Evolutionary conservation across 768 basidiomycete species (phyloP), one percentile per base, ranked within the genome.

Genomic region (Boletus rex-veris): DNA sequence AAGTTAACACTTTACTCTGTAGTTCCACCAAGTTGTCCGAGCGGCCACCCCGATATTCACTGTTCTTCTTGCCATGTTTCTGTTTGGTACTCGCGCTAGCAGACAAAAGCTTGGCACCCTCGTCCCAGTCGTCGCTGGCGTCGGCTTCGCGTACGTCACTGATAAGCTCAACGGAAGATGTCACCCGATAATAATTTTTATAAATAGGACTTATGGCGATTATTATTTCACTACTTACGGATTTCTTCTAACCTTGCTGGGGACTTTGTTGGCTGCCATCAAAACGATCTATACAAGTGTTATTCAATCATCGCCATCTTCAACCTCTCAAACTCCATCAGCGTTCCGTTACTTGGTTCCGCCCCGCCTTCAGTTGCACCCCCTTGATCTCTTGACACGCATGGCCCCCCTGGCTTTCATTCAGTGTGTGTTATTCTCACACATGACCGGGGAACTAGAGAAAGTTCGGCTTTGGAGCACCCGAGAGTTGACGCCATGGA

Each of bases 11-110:
- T 38, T 41, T 18, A 53, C 49, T 42, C 16, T 38, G 0, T 57
- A 97, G 93, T 97, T 99, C 66, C 97, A 98, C 69, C 96, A 98
- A 77, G 92, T 98, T 51, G 86, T 98, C 36, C 88, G 97, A 28
- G 91, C 94, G 5, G 82, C 90, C 18, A 89, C 96, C 0, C 96
- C 97, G 0, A 79, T 98, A 47, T 98, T 98, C 75, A 95, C 91
- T 21, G 86, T 97, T 61, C 48, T 85, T 36, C 79, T 98, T 50
- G 85, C 93, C 0, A 75, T 79, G 48, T 55, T 85, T n/a, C 66
- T 98, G 36, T 80, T 92, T 33, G 79, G 82, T 45, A 74, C 80
- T 8, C 76, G 74, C 7, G 81, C 84, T 60, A 88, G 80, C 59
- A 74, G 70, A 2, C 63, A 76, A 21, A 94, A 90, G 61, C 63